phyloP scores from a whole-genome alignment of 2,329 filamentous ascomycete genomes.

The Claviceps digitariae region DNA sequence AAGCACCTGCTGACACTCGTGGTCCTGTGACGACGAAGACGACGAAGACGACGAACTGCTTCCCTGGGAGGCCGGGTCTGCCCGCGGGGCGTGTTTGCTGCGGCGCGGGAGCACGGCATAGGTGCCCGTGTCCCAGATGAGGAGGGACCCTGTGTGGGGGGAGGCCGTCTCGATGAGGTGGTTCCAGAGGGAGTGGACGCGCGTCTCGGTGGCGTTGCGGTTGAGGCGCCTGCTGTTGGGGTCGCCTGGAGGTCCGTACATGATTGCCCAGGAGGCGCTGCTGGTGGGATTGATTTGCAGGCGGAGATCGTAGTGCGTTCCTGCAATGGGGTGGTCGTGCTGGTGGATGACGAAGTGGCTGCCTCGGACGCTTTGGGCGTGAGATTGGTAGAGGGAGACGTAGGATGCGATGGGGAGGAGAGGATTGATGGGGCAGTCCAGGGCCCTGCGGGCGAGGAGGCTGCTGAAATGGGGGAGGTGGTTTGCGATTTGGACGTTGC shows the following conservation, averaged over 20 bases:
- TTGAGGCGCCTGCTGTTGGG: slow-evolving; percentile 39
- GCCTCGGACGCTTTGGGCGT: slow-evolving; percentile 16
- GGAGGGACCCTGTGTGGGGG: slow-evolving; percentile 37
- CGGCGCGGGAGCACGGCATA: slow-evolving; percentile 38
- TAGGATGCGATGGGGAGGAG: slow-evolving; percentile 23
- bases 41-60: slow-evolving; percentile 6
- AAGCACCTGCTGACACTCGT: slow-evolving; percentile 28
- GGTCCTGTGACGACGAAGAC: slow-evolving; percentile 4
- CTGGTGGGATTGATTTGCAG: slow-evolving; percentile 56
- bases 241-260: slow-evolving; percentile 48
- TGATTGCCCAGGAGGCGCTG: slow-evolving; percentile 50
- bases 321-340: slow-evolving; percentile 58
- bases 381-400: slow-evolving; percentile 22
- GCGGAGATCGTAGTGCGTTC: slow-evolving; percentile 55
- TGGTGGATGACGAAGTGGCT: slow-evolving; percentile 58
- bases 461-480: slow-evolving; percentile 26
- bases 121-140: slow-evolving; percentile 50
- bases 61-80: slow-evolving; percentile 19
- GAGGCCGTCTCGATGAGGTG: slow-evolving; percentile 48
- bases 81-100: slow-evolving; percentile 12
- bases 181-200: slow-evolving; percentile 47
- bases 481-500: slow-evolving; percentile 21
- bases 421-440: slow-evolving; percentile 13
- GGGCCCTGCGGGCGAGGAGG: slow-evolving; percentile 16
- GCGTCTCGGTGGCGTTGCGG: slow-evolving; percentile 48